Conservation (phyloP, 2,329 filamentous ascomycete species). For the Fusarium falciforme region DNA sequence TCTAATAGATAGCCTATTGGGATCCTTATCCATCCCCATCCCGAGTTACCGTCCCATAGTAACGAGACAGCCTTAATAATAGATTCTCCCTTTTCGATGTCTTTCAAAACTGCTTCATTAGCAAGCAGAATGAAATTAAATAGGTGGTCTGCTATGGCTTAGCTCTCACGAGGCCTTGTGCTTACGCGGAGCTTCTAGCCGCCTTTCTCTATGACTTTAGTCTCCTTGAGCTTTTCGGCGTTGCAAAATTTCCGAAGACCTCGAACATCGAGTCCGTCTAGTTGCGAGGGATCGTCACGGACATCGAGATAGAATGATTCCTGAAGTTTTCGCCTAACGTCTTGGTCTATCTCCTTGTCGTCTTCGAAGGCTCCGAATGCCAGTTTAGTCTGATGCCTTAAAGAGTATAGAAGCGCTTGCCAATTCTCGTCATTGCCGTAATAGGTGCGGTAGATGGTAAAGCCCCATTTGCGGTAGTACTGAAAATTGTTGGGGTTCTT, state of each 20-base stretch:
- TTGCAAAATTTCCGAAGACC: slow-evolving; percentile 5
- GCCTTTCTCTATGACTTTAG: not conserved
- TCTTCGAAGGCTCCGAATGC: slow-evolving; percentile 8
- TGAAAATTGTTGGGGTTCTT: slow-evolving; percentile 5
- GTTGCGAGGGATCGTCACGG: not conserved
- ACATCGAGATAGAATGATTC: slow-evolving; percentile 11
- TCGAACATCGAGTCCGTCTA: slow-evolving; percentile 9
- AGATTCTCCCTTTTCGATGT: not conserved
- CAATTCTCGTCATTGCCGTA: slow-evolving; percentile 14
- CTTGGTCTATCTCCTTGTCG: not conserved
- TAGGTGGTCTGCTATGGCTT: not conserved
- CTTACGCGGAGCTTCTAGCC: not conserved
- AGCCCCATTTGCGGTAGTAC: slow-evolving; percentile 15
- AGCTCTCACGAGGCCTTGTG: not conserved
- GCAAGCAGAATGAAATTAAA: not conserved
- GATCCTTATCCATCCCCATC: slow-evolving; percentile 22
- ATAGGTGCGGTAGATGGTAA: slow-evolving; percentile 23
- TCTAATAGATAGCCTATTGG: slow-evolving; percentile 23
- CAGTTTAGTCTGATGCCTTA: slow-evolving; percentile 2
- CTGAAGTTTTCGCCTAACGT: not conserved
- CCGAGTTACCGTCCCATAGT: not conserved
- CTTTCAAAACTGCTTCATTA: not conserved
- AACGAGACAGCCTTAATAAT: not conserved
- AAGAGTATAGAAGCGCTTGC: not conserved
- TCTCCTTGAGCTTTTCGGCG: not conserved